These are phyloP conservation scores for Rosa persica DNA, from an alignment of 306 rosid species.

Conservation along the genomic window DNA sequence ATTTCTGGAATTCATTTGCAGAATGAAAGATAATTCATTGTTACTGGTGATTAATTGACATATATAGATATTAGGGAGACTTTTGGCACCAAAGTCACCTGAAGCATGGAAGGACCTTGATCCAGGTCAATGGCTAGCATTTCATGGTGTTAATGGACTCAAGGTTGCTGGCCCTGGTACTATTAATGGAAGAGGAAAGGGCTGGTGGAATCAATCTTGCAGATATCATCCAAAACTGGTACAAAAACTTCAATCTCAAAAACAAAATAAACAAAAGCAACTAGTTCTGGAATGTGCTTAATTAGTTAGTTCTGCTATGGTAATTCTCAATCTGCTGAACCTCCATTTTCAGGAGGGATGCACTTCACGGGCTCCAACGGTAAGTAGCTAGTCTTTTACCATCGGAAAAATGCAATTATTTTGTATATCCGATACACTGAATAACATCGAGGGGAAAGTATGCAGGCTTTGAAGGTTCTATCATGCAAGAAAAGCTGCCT, in stretches of 20 bases:
- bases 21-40: neutral
- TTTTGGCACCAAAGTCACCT: constrained; percentile 44
- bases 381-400: constrained; percentile 17
- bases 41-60: constrained; percentile 2
- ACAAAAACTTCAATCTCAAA: neutral
- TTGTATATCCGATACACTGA: neutral
- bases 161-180: constrained; percentile 30
- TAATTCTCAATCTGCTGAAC: neutral
- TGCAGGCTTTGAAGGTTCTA: constrained; percentile 37
- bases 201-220: constrained; percentile 52
- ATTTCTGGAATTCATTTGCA: neutral
- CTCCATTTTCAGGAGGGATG: constrained; percentile 26
- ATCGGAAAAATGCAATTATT: neutral
- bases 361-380: constrained; percentile 45
- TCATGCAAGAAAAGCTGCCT: constrained; percentile 29
- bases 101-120: constrained; percentile 28
- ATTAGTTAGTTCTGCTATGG: neutral
- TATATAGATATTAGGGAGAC: constrained; percentile 25
- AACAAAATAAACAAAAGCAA: neutral
- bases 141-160: constrained; percentile 32
- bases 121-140: constrained; percentile 37
- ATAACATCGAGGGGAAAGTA: neutral
- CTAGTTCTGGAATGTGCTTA: neutral
- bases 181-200: constrained; percentile 32
- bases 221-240: constrained; percentile 36